Conservation (phyloP, 1,139 yeast genomes). For the Suhomyces wounanorum region DNA sequence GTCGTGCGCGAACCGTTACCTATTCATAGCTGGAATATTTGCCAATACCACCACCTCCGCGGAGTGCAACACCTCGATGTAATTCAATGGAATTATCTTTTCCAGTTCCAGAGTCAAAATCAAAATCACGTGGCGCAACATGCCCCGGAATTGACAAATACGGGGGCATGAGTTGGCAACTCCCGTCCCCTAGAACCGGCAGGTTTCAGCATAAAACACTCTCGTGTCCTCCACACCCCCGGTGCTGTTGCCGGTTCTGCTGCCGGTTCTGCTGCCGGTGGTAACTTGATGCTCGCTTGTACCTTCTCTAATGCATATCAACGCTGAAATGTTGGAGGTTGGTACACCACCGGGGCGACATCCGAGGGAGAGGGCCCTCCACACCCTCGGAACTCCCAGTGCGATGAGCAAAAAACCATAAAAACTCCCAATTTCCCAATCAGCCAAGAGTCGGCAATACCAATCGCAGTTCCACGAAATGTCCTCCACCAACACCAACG, state of each 20-base stretch:
- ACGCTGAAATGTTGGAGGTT: not conserved
- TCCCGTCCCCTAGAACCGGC: not conserved
- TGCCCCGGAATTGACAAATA: not conserved
- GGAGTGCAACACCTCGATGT: not conserved
- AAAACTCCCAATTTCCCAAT: constrained; percentile 5
- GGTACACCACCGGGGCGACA: not conserved
- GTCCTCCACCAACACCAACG: constrained; percentile 18
- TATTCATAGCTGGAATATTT: too few species aligned
- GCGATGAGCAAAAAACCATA: constrained; percentile 15
- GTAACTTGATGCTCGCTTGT: constrained; percentile 2
- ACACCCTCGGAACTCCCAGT: constrained; percentile 4
- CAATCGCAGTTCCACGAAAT: constrained; percentile 8
- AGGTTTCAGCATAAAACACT: not conserved
- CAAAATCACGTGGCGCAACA: not conserved
- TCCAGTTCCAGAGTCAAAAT: not conserved
- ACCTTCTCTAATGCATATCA: constrained; percentile 1
- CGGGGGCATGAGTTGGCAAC: not conserved
- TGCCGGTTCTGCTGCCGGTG: not conserved
- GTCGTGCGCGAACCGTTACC: constrained; percentile 1
- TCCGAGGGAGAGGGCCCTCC: not conserved
- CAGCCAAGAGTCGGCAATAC: constrained; percentile 5
- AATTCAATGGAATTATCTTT: not conserved
- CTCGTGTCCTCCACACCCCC: too few species aligned
- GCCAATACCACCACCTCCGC: not conserved
- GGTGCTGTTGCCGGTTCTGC: too few species aligned